A percentile compares a stretch with the other conserved stretches of the same genome.
These are phyloP conservation scores for Dicorynia guianensis DNA, from an alignment of 306 rosid genomes.

Conservation along the genomic window DNA sequence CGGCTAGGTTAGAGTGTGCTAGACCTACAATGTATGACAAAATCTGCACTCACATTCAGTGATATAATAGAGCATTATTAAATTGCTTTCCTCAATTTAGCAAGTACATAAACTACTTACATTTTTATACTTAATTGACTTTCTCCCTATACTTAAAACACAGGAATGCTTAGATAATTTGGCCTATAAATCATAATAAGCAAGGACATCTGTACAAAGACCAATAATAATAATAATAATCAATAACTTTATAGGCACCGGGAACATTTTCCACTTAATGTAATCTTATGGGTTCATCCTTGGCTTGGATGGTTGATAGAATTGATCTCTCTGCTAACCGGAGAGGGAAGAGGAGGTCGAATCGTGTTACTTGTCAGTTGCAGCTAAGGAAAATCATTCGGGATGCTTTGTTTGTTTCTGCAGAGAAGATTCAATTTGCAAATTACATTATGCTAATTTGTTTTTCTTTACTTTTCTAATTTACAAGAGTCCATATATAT, in stretches of 20 bases:
- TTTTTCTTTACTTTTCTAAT: constrained; percentile 5
- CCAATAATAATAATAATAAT: not conserved
- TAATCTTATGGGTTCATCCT: constrained; percentile 43
- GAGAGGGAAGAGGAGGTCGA: not conserved
- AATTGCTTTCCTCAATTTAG: constrained; percentile 28
- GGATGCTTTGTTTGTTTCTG: constrained; percentile 11
- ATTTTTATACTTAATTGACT: constrained; percentile 17
- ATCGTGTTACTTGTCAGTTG: constrained; percentile 31
- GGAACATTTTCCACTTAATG: constrained; percentile 41
- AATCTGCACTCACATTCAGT: constrained; percentile 6
- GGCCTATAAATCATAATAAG: constrained; percentile 10
- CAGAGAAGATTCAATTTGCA: not conserved
- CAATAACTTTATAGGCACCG: not conserved
- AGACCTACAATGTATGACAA: constrained; percentile 1
- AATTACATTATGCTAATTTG: not conserved
- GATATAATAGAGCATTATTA: not conserved
- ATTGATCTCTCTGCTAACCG: constrained; percentile 29
- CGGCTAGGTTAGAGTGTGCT: constrained; percentile 9
- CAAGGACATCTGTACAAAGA: not conserved
- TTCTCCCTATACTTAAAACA: constrained; percentile 12
- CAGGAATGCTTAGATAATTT: not conserved
- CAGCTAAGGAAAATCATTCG: constrained; percentile 6
- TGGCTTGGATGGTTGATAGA: constrained; percentile 40
- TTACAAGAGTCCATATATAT: not conserved
- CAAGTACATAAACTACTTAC: constrained; percentile 35